Evolutionary conservation across 1,284 basidiomycete species (phyloP), one percentile per base, ranked within the genome.

Genomic region (Lentinula novae-zelandiae): DNA sequence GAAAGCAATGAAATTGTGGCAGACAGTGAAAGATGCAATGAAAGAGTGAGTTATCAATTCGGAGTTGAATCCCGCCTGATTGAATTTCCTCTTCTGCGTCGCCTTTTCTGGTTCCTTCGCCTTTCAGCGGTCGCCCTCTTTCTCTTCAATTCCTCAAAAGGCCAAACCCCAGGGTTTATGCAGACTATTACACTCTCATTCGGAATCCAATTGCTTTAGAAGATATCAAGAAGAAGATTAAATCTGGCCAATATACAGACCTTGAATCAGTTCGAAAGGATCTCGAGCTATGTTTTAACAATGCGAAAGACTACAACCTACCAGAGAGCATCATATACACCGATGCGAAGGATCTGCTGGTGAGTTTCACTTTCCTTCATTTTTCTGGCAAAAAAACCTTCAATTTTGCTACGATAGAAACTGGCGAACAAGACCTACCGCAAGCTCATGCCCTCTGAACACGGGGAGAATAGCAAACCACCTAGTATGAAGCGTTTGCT

Each of bases 241-340:
- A 92, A 54, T 76, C 77, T 51, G 76, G 82, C 60, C 71, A 70
- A 39, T 98, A 96, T 71, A 68, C 78, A 13, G 81, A 85, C 6
- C 78, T 93, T 46, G 83, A 90, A 53, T 85, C 84, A 34, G 87
- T 95, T 69, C 88, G 84, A 67, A 80, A 82, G 56, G 95, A 96
- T 69, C 86, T 95, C 54, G 92, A 95, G 67, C 80, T 88, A 40
- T 93, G 94, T 73, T 96, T 95, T 73, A 83, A 81, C 68, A 98
- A 98, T 71, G 95, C 95, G 20, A 93, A 93, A 76, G 78, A 82
- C 66, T 98, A 95, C 76, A 98, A 98, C 72, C 80, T 87, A 72
- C 88, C 89, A 71, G 91, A 89, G 33, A 96, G 93, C 71, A 81
- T 81, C 60, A 94, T 97, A 58, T 96, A 86, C 81, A 81, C 82